These are phyloP conservation scores for Centrapalus pauciflorus DNA, from an alignment of 129 eudicot species.

Conservation along the genomic window DNA sequence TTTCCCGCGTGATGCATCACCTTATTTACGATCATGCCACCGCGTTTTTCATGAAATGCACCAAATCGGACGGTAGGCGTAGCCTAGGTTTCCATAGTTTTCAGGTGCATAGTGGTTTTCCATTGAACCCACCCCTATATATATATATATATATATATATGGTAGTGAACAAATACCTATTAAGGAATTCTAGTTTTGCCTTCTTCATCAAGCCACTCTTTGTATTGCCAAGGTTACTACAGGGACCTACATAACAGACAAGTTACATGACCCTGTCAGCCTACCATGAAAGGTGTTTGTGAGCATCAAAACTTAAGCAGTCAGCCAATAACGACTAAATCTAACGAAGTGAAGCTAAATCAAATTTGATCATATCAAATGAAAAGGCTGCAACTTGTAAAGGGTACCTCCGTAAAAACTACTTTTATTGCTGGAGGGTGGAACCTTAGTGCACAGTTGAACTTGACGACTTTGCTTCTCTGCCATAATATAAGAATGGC, in stretches of 20 bases:
- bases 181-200: slow-evolving; percentile 61
- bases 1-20: no score
- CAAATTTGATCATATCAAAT: background rate
- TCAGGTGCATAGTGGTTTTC: no score
- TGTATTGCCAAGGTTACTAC: slow-evolving; percentile 54
- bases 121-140: no score
- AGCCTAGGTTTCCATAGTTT: no score
- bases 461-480: slow-evolving; percentile 82
- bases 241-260: slow-evolving; percentile 36
- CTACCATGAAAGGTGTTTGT: background rate
- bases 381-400: background rate
- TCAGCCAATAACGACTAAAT: background rate
- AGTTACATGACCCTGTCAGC: slow-evolving; percentile 8
- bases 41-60: no score
- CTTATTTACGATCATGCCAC: no score
- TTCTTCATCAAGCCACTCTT: slow-evolving; percentile 83
- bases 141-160: background rate
- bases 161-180: slow-evolving; percentile 41
- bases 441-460: slow-evolving; percentile 69
- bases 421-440: slow-evolving; percentile 76
- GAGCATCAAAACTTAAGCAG: background rate
- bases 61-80: no score
- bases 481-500: slow-evolving; percentile 23
- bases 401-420: slow-evolving; percentile 61
- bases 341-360: background rate